Conservation (phyloP, 768 basidiomycete genomes). For the Podaxis sp. region DNA sequence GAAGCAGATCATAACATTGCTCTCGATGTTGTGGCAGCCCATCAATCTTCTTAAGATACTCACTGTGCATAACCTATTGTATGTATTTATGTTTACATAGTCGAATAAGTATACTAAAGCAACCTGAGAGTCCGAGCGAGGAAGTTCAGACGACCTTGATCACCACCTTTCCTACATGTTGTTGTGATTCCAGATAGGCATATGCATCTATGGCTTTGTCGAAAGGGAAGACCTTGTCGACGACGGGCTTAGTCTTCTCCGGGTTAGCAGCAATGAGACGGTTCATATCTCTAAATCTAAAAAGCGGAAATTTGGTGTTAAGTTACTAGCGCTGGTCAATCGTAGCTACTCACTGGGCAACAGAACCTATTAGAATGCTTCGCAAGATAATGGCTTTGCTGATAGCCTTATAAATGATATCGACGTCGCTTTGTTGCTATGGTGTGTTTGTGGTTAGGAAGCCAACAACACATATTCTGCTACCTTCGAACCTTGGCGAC, state of each 20-base stretch:
- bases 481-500: constrained; percentile 37
- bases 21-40: background rate
- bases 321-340: constrained; percentile 23
- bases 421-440: constrained; percentile 18
- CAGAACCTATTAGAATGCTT: constrained; percentile 56
- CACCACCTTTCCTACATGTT: constrained; percentile 61
- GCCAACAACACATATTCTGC: background rate
- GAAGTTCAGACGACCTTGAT: constrained; percentile 36
- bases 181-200: constrained; percentile 47
- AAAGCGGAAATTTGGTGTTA: background rate
- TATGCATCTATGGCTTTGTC: constrained; percentile 51
- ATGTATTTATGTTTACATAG: too few species aligned
- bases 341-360: constrained; percentile 46
- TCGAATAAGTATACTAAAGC: too few species aligned
- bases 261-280: constrained; percentile 40
- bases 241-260: constrained; percentile 42
- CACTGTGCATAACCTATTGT: too few species aligned
- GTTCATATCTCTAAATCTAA: constrained; percentile 53
- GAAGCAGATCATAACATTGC: background rate
- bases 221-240: constrained; percentile 60
- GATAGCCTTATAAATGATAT: constrained; percentile 34
- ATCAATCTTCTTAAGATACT: background rate
- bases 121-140: background rate
- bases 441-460: background rate
- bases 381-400: constrained; percentile 41